Percentiles rank a stretch among this genome's conserved stretches.
These are phyloP conservation scores for Penicillium diatomitis DNA, from an alignment of 495 filamentous ascomycete species.

Conservation along the genomic window DNA sequence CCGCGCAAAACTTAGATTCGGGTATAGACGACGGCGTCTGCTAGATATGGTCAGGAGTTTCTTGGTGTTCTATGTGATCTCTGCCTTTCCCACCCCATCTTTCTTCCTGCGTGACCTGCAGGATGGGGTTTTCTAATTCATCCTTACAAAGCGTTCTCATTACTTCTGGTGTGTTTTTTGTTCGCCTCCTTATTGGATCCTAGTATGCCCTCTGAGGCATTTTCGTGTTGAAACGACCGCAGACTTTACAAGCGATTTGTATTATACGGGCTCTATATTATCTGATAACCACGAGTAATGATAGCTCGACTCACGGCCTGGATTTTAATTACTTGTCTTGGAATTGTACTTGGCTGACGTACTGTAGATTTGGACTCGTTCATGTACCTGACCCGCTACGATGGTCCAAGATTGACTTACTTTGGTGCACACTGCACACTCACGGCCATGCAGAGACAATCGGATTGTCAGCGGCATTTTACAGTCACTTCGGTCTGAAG, in stretches of 20 bases:
- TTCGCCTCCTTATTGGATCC: not conserved
- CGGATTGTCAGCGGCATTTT: no score
- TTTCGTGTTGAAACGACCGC: not conserved
- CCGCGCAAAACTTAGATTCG: slow-evolving; percentile 9
- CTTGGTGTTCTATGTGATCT: slow-evolving; percentile 1
- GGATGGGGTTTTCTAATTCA: no score
- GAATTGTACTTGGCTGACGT: no score
- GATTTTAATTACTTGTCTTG: not conserved
- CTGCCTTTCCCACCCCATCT: slow-evolving; percentile 10
- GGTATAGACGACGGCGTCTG: slow-evolving; percentile 35
- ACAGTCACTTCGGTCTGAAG: no score
- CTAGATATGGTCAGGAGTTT: slow-evolving; percentile 29
- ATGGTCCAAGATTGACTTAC: no score
- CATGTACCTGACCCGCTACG: no score
- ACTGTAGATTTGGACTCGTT: no score
- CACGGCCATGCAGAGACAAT: no score
- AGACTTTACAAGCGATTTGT: slow-evolving; percentile 20
- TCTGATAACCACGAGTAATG: slow-evolving; percentile 11
- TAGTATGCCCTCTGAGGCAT: not conserved
- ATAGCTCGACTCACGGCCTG: not conserved
- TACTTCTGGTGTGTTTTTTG: not conserved
- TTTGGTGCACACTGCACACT: no score
- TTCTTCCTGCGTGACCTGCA: no score
- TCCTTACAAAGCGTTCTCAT: no score
- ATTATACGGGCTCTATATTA: slow-evolving; percentile 19